A percentile compares a stretch with the other conserved stretches of the same genome.
These are phyloP conservation scores for Pneumocystis murina DNA, from an alignment of 1,139 yeast genomes.

Conservation along the genomic window DNA sequence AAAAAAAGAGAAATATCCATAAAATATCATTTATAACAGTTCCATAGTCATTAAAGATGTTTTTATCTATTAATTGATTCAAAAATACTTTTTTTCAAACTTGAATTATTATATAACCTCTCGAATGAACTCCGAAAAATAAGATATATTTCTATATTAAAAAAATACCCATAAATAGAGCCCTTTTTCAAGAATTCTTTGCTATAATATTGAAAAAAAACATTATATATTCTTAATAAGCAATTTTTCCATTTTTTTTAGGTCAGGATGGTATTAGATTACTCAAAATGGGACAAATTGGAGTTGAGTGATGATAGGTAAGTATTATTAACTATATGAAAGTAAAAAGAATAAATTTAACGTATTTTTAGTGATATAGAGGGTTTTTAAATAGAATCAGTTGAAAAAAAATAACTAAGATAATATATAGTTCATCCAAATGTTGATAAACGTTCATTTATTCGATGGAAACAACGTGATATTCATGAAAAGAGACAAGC, in stretches of 20 bases:
- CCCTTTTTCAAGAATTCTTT: background rate
- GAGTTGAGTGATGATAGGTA: slow-evolving; percentile 70
- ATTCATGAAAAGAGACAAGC: slow-evolving; percentile 85
- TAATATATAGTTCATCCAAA: slow-evolving; percentile 64
- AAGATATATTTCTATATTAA: background rate
- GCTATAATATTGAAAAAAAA: background rate
- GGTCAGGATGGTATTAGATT: background rate
- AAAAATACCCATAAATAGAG: background rate
- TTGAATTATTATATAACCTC: background rate
- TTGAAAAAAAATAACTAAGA: background rate
- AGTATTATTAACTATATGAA: background rate
- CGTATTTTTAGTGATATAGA: slow-evolving; percentile 1
- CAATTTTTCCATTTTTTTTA: background rate
- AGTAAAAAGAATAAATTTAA: slow-evolving; percentile 43
- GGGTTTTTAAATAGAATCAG: background rate
- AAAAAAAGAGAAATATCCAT: background rate
- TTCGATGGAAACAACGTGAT: slow-evolving; percentile 93
- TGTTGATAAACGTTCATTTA: slow-evolving; percentile 84
- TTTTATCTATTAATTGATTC: background rate
- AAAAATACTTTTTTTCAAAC: background rate
- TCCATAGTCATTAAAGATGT: background rate
- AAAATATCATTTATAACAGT: background rate
- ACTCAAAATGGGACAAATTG: slow-evolving; percentile 87
- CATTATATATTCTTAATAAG: background rate
- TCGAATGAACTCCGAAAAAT: background rate